phyloP scores from a whole-genome alignment of 805 yeast genomes.

The Pichia gijzeniarum region DNA sequence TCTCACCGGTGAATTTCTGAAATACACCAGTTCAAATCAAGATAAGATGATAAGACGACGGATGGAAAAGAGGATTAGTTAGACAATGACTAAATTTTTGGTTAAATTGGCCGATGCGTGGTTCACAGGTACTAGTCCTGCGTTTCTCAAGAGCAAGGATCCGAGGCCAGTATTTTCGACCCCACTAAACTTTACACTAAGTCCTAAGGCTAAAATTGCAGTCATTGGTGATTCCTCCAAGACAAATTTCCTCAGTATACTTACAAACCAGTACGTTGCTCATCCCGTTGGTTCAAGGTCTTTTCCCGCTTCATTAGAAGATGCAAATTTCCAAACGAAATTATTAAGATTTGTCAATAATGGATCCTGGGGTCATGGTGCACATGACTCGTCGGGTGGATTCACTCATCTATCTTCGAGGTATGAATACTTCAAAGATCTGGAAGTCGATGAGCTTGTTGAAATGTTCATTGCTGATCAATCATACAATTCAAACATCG shows the following conservation, averaged over 20 bases:
- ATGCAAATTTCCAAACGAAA: conserved; percentile 36
- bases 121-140: conserved; percentile 11
- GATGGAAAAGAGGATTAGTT: not conserved
- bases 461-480: conserved; percentile 52
- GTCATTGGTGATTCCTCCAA: conserved; percentile 47
- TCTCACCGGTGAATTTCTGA: too few relatives aligned
- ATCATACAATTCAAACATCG: conserved; percentile 39
- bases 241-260: conserved; percentile 43
- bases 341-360: conserved; percentile 33
- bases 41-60: too few relatives aligned
- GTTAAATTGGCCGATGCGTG: conserved; percentile 10
- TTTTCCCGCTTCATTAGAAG: conserved; percentile 48
- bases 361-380: conserved; percentile 31
- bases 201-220: conserved; percentile 43
- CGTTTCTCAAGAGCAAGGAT: not conserved
- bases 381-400: conserved; percentile 35
- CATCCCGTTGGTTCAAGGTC: conserved; percentile 47
- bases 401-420: conserved; percentile 80
- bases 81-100: not conserved
- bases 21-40: too few relatives aligned
- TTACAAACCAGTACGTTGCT: conserved; percentile 50
- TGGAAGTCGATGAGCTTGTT: conserved; percentile 67
- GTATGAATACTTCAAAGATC: conserved; percentile 78
- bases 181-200: conserved; percentile 37
- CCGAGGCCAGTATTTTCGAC: conserved; percentile 28